These are phyloP conservation scores for Peronospora destructor DNA, from an alignment of 352 stramenopile species.

Conservation along the genomic window DNA sequence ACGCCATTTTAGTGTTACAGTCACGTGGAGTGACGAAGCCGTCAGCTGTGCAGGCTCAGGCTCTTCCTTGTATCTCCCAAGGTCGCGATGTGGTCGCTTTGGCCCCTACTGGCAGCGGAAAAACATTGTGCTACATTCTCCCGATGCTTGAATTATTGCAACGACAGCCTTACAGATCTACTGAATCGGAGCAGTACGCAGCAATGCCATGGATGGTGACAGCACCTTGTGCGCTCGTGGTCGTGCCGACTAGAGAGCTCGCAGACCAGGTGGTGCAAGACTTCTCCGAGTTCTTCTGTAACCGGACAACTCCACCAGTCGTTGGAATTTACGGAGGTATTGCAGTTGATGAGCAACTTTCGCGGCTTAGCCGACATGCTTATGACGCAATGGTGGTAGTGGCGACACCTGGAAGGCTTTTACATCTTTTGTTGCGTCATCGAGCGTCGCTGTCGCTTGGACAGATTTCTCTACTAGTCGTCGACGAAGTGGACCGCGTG, in stretches of 20 bases:
- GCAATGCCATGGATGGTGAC: slow-evolving; percentile 19
- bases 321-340: slow-evolving; percentile 48
- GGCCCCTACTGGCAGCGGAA: slow-evolving; percentile 92
- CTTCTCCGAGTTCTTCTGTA: slow-evolving; percentile 36
- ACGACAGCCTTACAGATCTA: slow-evolving; percentile 28
- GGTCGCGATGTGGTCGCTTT: slow-evolving; percentile 90
- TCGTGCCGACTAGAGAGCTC: slow-evolving; percentile 95
- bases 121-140: slow-evolving; percentile 95
- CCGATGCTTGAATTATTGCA: slow-evolving; percentile 67
- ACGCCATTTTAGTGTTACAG: slow-evolving; percentile 23
- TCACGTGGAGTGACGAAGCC: slow-evolving; percentile 69
- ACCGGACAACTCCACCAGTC: slow-evolving; percentile 9
- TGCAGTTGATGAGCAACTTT: slow-evolving; percentile 29
- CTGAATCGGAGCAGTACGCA: slow-evolving; percentile 50
- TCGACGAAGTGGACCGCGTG: slow-evolving; percentile 97
- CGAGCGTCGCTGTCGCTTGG: slow-evolving; percentile 21
- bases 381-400: slow-evolving; percentile 28
- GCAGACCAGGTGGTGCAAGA: slow-evolving; percentile 90
- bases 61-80: slow-evolving; percentile 74
- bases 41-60: slow-evolving; percentile 95
- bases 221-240: slow-evolving; percentile 64
- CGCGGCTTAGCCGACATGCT: slow-evolving; percentile 27
- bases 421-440: slow-evolving; percentile 40
- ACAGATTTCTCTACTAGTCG: slow-evolving; percentile 48
- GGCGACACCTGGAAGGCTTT: slow-evolving; percentile 49